Evolutionary conservation across 352 stramenopile species (phyloP).

Genomic region (Phytophthora fragariae): DNA sequence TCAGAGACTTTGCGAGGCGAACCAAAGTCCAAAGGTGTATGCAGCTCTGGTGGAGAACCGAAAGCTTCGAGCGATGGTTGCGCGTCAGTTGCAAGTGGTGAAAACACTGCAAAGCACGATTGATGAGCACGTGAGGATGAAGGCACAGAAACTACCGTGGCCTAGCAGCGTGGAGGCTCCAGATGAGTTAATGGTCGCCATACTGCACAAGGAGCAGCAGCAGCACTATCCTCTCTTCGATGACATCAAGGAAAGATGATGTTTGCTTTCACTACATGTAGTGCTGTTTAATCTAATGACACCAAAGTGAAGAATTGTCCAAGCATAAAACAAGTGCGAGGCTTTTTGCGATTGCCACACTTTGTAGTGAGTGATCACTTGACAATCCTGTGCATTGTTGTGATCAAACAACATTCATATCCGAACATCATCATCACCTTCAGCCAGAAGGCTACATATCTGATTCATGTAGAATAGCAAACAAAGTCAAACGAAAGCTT

Average conservation of each 20-base stretch:
- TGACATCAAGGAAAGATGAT: not conserved
- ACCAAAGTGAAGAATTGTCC: not conserved
- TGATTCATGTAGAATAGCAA: no score
- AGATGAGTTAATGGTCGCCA: conserved; percentile 17
- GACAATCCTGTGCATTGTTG: not conserved
- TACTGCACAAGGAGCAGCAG: conserved; percentile 2
- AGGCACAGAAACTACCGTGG: conserved; percentile 16
- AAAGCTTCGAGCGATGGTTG: conserved; percentile 23
- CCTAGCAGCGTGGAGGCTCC: not conserved
- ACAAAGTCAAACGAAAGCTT: not conserved
- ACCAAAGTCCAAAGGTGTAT: not conserved
- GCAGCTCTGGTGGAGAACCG: conserved; percentile 23
- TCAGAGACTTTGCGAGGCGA: not conserved
- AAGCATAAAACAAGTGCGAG: not conserved
- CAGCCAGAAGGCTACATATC: not conserved
- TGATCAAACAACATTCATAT: not conserved
- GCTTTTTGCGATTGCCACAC: not conserved
- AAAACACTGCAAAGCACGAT: conserved; percentile 21
- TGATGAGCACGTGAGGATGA: conserved; percentile 15
- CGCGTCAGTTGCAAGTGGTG: conserved; percentile 8
- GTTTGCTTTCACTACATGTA: not conserved
- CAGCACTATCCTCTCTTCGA: not conserved
- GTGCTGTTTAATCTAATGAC: not conserved
- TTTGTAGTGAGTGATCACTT: no score
- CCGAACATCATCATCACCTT: not conserved